Evolutionary conservation across 176 grass and related monocot species (phyloP).

Genomic region (Sorghum bicolor): DNA sequence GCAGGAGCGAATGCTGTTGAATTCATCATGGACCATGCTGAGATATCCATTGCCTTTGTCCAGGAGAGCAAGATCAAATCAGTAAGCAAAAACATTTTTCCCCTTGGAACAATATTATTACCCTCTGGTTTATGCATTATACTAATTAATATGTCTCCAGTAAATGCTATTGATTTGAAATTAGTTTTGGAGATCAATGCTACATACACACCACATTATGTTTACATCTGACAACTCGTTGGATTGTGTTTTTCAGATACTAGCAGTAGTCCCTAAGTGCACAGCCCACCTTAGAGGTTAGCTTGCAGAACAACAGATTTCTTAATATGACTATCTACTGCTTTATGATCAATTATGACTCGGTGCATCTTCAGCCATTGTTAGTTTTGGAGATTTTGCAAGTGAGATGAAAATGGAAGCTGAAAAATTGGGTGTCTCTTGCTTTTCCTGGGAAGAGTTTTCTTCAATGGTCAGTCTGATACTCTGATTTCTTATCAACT

Average conservation of each 20-base stretch:
- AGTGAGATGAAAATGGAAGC: constrained; percentile 62
- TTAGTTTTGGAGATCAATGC: not conserved
- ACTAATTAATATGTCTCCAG: not conserved
- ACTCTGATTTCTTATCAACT: not conserved
- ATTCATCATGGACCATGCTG: constrained; percentile 82
- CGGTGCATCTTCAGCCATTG: constrained; percentile 54
- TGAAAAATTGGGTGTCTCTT: constrained; percentile 57
- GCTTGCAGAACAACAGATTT: not conserved
- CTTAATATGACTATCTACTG: not conserved
- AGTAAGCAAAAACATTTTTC: constrained; percentile 48
- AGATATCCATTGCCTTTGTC: constrained; percentile 88
- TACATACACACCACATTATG: not conserved
- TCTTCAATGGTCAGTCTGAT: constrained; percentile 48
- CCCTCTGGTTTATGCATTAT: not conserved
- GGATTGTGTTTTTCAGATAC: constrained; percentile 29
- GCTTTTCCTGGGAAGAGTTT: constrained; percentile 90
- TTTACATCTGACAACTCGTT: constrained; percentile 7
- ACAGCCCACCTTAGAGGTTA: constrained; percentile 49
- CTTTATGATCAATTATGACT: constrained; percentile 6
- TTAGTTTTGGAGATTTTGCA: constrained; percentile 75
- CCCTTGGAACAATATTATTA: not conserved
- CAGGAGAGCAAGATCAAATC: constrained; percentile 89
- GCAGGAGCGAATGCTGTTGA: constrained; percentile 95
- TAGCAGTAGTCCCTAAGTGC: constrained; percentile 17
- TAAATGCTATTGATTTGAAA: not conserved